These are phyloP conservation scores for Dillenia turbinata DNA, from an alignment of 164 flowering plant species.

Conservation along the genomic window DNA sequence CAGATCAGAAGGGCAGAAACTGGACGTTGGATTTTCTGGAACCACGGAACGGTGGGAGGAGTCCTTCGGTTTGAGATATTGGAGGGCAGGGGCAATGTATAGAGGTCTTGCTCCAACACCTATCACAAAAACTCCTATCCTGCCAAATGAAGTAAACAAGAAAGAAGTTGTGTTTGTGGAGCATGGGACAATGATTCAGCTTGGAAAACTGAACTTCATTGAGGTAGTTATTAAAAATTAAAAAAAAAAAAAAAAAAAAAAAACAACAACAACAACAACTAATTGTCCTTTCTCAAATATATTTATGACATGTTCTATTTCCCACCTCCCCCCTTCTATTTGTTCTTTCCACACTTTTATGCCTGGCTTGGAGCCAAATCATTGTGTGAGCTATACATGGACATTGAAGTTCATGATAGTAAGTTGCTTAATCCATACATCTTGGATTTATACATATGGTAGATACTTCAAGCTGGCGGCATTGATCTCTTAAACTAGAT, in stretches of 20 bases:
- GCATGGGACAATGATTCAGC: conserved; percentile 27
- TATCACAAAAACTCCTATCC: conserved; percentile 38
- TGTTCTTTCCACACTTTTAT: too few species aligned
- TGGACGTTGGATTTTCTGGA: conserved; percentile 80
- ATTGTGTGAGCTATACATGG: too few species aligned
- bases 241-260: too few species aligned
- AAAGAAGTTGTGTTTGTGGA: conserved; percentile 19
- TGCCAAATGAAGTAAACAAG: conserved; percentile 21
- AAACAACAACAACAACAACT: too few species aligned
- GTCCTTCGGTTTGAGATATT: conserved; percentile 79
- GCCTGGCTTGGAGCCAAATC: too few species aligned
- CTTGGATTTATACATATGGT: too few species aligned
- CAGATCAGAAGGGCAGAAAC: conserved; percentile 76
- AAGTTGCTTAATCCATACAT: too few species aligned
- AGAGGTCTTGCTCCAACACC: conserved; percentile 73
- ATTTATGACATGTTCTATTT: background rate
- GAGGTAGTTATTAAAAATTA: conserved; percentile 46
- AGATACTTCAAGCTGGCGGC: too few species aligned
- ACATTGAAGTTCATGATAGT: too few species aligned
- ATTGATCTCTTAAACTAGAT: too few species aligned
- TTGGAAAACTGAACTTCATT: conserved; percentile 38
- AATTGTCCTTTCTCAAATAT: too few species aligned
- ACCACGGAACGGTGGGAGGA: conserved; percentile 86
- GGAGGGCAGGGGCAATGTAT: conserved; percentile 96
- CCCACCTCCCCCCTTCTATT: too few species aligned